Evolutionary conservation across 495 filamentous ascomycete genomes (phyloP), one percentile per base, ranked within the genome.

Genomic region (Talaromyces trachyspermus): DNA sequence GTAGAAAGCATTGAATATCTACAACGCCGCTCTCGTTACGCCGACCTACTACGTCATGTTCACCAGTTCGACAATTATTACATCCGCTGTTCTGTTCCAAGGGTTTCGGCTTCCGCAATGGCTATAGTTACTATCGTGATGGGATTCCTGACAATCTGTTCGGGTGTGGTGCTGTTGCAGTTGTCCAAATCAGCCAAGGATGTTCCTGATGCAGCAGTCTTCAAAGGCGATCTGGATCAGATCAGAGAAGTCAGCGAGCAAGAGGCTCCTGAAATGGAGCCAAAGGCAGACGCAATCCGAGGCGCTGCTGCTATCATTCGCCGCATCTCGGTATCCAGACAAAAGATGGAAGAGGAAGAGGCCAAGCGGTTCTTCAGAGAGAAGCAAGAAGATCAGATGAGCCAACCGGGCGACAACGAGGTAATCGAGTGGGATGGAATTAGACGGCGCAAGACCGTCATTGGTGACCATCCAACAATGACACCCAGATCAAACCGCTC

Each of bases 31-130:
- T 1, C 77, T 98, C 49, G 92, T 98, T 43, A 98, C 92, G 0
- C 92, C 92, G 0, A 98, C 92, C 3, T 98, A 98, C 66, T 98
- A 98, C 60, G 92, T 98, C 50, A 89, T 88, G 71, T 98, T 98
- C 64, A 98, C 92, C 36, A 92, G 81, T 55, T 81, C 88, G 12
- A 98, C 92, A 3, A 95, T 98, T 53, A 79, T 97, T 49, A 91
- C 88, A 6, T 95, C 89, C 0, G 88, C 90, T 5, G 80, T 98
- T 18, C 72, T 98, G 12, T 98, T 98, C 63, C 86, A 81, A 49
- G 92, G 92, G 4, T 96, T 98, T 90, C 95, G 56, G 92, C 90
- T 26, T 83, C 86, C 0, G 76, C 78, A 1, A 78, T 77, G 7
- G 75, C 85, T 27, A 98, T 97, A 48, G 67, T 88, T 14, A 95